Base-by-base conservation (phyloP, 371 early-diverging fungal species). In the Mucor circinelloides region DNA sequence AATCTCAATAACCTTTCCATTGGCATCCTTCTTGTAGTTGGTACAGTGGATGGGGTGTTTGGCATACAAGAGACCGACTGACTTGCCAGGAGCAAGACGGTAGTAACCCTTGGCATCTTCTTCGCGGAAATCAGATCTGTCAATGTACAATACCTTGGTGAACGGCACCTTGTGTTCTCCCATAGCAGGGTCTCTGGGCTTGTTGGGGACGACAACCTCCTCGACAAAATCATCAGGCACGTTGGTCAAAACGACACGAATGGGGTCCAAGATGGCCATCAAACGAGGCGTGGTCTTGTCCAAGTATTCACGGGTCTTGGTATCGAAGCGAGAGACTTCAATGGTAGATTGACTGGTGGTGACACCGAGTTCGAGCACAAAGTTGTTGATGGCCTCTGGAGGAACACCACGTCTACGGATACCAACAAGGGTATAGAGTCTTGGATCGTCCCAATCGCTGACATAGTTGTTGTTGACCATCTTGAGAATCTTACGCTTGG, bases 361-460 rank as follows among this genome's bases (percentile, higher is more conserved):
- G 17, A 99, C 96, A 68, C 91, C 91, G 42, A 98, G 78, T 67
- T 97, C 98, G 55, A 95, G 90, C 3, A 97, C 98, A 89, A 99
- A 99, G 56, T 91, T 92, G 76, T 99, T 99, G 84, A 99, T 98
- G n/a, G 99, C 98, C 74, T 92, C 91, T 1, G 99, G 94, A 55
- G 99, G 98, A 57, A 99, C 95, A 66, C 99, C 99, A 67, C 99
- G 94, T 63, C 99, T 90, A 67, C 99, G 93, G 66, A 99, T 87
- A 56, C 97, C 99, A 5, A 92, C 93, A 55, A 99, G 86, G 3
- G 99, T 99, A 80, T 92, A 99, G 68, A 99, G 81, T 63, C 99
- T 86, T 32, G 99, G 99, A 76, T 99, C 99, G 81, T 99, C 99
- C 82, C 99, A 98, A 25, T 94, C 96, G 58, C 72, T 73, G 17